Conservation (phyloP, 2,329 filamentous ascomycete genomes). For the Fusarium sp. region DNA sequence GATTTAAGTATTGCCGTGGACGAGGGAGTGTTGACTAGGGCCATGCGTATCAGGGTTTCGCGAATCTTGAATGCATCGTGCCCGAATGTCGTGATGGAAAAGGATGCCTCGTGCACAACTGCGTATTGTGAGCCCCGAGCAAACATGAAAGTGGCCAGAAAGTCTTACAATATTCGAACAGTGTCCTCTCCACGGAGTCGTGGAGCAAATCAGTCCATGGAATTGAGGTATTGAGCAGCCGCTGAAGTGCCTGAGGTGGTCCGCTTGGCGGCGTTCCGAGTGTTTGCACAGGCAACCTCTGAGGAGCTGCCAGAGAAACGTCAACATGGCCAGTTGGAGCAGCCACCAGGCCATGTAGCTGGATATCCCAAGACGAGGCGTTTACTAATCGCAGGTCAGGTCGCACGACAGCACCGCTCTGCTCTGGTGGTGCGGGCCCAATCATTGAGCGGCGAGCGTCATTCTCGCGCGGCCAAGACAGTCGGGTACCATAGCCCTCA, state of each 20-base stretch:
- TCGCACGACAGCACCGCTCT: too few relatives aligned
- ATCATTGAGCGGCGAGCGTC: conserved; percentile 26
- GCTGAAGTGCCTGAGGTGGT: rapidly evolving
- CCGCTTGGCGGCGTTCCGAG: rapidly evolving
- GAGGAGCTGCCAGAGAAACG: background rate
- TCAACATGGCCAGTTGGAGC: background rate
- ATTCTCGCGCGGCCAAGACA: conserved; percentile 35
- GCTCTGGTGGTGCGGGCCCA: conserved; percentile 16
- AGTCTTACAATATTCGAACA: conserved; percentile 42
- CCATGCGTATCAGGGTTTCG: conserved; percentile 31
- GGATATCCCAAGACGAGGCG: conserved; percentile 25
- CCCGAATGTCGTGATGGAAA: conserved; percentile 32
- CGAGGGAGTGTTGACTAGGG: conserved; percentile 15
- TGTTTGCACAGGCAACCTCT: background rate
- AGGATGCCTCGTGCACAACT: conserved; percentile 39
- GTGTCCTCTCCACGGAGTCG: conserved; percentile 22
- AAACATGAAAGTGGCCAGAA: rapidly evolving
- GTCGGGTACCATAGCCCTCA: conserved; percentile 32
- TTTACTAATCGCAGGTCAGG: conserved; percentile 25
- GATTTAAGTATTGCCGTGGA: conserved; percentile 35
- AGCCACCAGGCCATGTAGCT: conserved; percentile 13
- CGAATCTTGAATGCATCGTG: conserved; percentile 28
- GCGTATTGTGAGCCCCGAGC: background rate
- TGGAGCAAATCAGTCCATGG: conserved; percentile 21
- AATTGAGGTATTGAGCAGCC: background rate